phyloP scores from a whole-genome alignment of 192 early-diverging fungal genomes.

The Coemansia sp. region DNA sequence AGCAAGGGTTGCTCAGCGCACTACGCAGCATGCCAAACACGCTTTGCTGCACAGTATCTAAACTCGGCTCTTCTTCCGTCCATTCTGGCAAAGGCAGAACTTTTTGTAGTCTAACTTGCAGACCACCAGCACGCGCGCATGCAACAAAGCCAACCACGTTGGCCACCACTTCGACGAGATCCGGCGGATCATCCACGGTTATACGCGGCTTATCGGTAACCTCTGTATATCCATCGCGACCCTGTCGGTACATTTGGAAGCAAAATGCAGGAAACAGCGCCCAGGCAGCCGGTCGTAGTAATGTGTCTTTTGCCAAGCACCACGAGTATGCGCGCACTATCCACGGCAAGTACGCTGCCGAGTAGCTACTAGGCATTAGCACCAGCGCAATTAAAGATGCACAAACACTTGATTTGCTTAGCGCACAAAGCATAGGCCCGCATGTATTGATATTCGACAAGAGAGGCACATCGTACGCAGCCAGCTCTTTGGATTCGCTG shows the following conservation, averaged over 20 bases:
- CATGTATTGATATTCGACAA: background rate
- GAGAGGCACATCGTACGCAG: background rate
- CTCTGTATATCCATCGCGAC: slow-evolving; percentile 13
- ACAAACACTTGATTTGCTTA: background rate
- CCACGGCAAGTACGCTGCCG: slow-evolving; percentile 19
- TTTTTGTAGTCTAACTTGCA: slow-evolving; percentile 5
- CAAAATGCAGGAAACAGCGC: slow-evolving; percentile 39
- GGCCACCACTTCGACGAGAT: slow-evolving; percentile 37
- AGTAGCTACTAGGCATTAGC: slow-evolving; percentile 14
- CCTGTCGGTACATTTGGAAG: background rate
- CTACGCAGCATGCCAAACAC: background rate
- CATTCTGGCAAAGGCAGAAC: background rate
- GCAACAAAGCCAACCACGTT: slow-evolving; percentile 29
- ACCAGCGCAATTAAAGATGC: slow-evolving; percentile 10
- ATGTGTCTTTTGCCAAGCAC: slow-evolving; percentile 18
- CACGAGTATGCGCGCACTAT: slow-evolving; percentile 15
- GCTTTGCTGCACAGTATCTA: background rate
- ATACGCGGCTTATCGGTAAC: slow-evolving; percentile 21
- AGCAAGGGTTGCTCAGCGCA: background rate
- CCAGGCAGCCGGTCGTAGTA: slow-evolving; percentile 32
- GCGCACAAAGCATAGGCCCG: background rate
- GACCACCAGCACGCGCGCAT: slow-evolving; percentile 40
- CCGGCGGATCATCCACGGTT: slow-evolving; percentile 29
- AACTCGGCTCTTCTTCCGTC: background rate
- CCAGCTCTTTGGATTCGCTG: background rate